phyloP scores from a whole-genome alignment of 176 grass and related monocot genomes.

The Aegilops umbellulata region DNA sequence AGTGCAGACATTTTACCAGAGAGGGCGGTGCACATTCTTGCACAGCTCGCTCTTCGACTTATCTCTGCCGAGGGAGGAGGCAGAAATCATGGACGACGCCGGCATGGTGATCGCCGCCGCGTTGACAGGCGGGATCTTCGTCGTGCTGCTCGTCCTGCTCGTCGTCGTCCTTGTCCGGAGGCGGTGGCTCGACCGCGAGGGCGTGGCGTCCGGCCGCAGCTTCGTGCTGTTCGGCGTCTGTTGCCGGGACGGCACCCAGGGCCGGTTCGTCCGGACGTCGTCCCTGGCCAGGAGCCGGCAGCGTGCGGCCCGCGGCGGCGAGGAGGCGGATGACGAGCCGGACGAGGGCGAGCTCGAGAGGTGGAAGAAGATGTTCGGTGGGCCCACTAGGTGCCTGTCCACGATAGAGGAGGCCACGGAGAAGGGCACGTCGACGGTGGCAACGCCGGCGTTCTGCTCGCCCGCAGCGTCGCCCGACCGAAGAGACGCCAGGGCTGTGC shows the following conservation, averaged over 20 bases:
- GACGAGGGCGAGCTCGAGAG: slow-evolving; percentile 45
- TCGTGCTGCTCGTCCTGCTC: slow-evolving; percentile 19
- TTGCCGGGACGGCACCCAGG: not conserved
- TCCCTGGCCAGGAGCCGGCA: slow-evolving; percentile 20
- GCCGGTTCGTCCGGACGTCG: not conserved
- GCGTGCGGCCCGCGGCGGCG: not conserved
- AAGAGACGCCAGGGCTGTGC: not conserved
- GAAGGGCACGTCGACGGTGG: slow-evolving; percentile 23
- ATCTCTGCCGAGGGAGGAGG: not conserved
- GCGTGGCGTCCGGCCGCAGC: not conserved
- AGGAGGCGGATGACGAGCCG: slow-evolving; percentile 32
- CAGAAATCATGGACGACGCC: not conserved
- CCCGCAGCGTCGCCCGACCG: slow-evolving; percentile 43
- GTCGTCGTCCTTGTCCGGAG: not conserved
- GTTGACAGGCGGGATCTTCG: slow-evolving; percentile 6
- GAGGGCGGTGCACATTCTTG: not conserved
- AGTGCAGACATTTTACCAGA: not conserved
- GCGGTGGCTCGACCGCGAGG: not conserved
- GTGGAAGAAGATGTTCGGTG: slow-evolving; percentile 40
- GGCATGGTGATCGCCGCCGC: slow-evolving; percentile 25
- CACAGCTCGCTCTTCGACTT: not conserved
- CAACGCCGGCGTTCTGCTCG: slow-evolving; percentile 47
- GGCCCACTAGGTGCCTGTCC: slow-evolving; percentile 32
- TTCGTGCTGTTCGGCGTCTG: slow-evolving; percentile 58
- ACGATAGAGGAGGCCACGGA: slow-evolving; percentile 60